These are phyloP conservation scores for Selaginella tamariscina DNA, from an alignment of 75 land plant genomes.

Conservation along the genomic window DNA sequence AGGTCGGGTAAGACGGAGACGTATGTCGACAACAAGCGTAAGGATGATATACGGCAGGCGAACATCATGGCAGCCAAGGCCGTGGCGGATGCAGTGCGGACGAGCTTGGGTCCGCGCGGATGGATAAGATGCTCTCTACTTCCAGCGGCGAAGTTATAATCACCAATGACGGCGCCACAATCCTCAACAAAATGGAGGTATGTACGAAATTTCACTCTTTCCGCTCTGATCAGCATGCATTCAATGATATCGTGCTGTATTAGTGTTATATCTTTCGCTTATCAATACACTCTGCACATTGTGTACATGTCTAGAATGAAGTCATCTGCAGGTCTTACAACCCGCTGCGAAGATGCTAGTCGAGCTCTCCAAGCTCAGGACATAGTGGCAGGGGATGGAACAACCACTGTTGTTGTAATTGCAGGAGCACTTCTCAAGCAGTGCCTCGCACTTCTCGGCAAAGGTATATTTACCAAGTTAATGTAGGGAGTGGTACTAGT, in stretches of 20 bases:
- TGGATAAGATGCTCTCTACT: constrained; percentile 97
- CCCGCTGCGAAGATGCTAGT: constrained; percentile 97
- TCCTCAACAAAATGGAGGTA: constrained; percentile 44
- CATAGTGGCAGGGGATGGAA: constrained; percentile 85
- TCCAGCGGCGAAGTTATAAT: constrained; percentile 82
- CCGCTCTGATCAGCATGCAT: not conserved
- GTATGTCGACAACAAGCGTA: constrained; percentile 84
- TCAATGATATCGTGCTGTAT: not conserved
- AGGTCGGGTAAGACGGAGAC: constrained; percentile 40
- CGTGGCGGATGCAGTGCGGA: constrained; percentile 95
- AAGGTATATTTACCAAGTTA: too few relatives aligned
- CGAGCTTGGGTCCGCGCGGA: constrained; percentile 85
- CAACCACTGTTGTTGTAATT: constrained; percentile 90
- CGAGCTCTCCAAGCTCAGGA: constrained; percentile 92
- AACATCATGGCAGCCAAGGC: constrained; percentile 76
- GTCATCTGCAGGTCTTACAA: constrained; percentile 71
- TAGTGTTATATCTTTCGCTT: not conserved
- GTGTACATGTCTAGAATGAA: not conserved
- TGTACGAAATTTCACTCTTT: not conserved
- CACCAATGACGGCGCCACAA: constrained; percentile 97
- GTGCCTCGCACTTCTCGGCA: constrained; percentile 36
- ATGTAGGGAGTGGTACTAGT: too few relatives aligned
- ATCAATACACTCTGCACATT: too few relatives aligned
- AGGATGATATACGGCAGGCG: constrained; percentile 68
- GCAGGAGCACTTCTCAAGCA: constrained; percentile 83